A percentile compares a stretch with the other conserved stretches of the same genome.
Evolutionary conservation across 805 yeast species (phyloP).

Genomic region (Hanseniaspora pseudoguilliermondii): DNA sequence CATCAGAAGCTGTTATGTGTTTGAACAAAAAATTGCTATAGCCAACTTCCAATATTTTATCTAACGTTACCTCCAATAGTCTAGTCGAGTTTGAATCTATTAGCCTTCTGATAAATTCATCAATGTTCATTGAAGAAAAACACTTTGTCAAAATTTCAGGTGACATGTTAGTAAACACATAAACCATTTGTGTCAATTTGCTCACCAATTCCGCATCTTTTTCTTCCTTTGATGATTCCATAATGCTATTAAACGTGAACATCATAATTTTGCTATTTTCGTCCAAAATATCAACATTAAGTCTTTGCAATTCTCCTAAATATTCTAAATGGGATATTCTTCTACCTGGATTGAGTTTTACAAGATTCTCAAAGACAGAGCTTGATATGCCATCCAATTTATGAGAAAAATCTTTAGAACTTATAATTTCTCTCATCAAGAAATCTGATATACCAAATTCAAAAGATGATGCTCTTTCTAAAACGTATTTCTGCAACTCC

Average conservation of each 20-base stretch:
- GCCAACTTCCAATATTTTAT: not conserved
- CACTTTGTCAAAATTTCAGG: slow-evolving; percentile 10
- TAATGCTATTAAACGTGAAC: slow-evolving; percentile 28
- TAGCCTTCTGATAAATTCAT: slow-evolving; percentile 3
- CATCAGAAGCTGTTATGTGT: too few species aligned
- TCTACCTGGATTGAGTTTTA: slow-evolving; percentile 12
- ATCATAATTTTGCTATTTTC: slow-evolving; percentile 20
- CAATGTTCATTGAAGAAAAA: slow-evolving; percentile 8
- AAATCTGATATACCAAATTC: slow-evolving; percentile 14
- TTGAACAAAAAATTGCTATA: not conserved
- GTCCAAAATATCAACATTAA: not conserved
- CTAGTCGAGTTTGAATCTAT: slow-evolving; percentile 16
- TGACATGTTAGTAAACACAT: slow-evolving; percentile 19
- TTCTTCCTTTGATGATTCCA: slow-evolving; percentile 29
- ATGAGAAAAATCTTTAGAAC: not conserved
- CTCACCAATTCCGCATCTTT: slow-evolving; percentile 23
- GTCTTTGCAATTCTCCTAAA: not conserved
- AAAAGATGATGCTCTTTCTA: not conserved
- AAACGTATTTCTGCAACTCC: not conserved
- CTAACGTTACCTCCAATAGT: slow-evolving; percentile 15
- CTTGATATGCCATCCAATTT: not conserved
- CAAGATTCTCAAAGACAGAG: slow-evolving; percentile 1
- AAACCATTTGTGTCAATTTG: slow-evolving; percentile 20
- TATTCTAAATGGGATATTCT: slow-evolving; percentile 5
- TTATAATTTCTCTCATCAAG: slow-evolving; percentile 17